Base-by-base conservation (phyloP, 495 filamentous ascomycete genomes). In the Jackrogersella multiformis region DNA sequence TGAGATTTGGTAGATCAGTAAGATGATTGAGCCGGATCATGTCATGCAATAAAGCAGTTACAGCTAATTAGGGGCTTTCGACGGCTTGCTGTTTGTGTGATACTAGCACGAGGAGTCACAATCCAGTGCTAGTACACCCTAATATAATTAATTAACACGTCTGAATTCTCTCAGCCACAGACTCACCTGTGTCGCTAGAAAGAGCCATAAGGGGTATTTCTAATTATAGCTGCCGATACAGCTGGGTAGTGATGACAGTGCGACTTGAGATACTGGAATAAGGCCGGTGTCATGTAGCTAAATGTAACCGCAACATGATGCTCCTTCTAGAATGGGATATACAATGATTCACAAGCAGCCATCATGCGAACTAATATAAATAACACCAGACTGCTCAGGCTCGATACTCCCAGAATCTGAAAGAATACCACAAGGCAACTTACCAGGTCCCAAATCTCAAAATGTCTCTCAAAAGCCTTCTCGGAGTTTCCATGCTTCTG, bases 381-480 rank as follows among this genome's bases (percentile, higher is more conserved):
- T 68, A 59, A 28, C 16, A n/a, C 15, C 28, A n/a, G 26, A 12
- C 20, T 41, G 38, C 15, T 41, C 28, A 65, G 52, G 61, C 15
- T 20, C 18, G 10, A 36, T 53, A 45, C 10, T 42, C 51, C 38
- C 2, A 3, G 15, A 2, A n/a, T 16, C n/a, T 13, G 12, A 1
- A 58, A 20, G 15, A 45, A 23, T n/a, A 42, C 55, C 20, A 7
- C 12, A 51, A 51, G n/a, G 30, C 13, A 18, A 18, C 13, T 28
- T 30, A 18, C 44, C 42, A 13, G 18, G 56, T 18, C 6, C 9
- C 20, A 60, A 12, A 48, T 13, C 18, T 0, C 59, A 60, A 38
- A 42, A 72, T 74, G 69, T 64, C 66, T 64, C 45, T 61, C 15
- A 62, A 53, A 46, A 46, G 20, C 5, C 20, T 74, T 20, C 32